A percentile compares a stretch with the other conserved stretches of the same genome.
Evolutionary conservation across 2,329 filamentous ascomycete genomes (phyloP).

Genomic region (Hymenoscyphus salicellus): DNA sequence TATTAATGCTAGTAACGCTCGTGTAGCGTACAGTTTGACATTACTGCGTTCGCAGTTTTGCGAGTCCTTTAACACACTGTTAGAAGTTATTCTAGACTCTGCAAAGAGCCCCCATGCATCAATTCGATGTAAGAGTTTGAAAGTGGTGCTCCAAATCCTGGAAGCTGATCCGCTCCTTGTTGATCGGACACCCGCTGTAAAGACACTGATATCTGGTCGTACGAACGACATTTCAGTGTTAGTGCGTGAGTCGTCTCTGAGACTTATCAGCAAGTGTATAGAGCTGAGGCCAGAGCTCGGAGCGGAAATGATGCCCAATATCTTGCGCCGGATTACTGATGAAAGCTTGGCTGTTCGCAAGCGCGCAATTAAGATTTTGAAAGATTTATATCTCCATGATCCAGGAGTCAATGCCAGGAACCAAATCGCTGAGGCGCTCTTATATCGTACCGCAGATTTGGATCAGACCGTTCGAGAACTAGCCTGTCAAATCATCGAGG

Average conservation of each 20-base stretch:
- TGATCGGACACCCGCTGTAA: constrained; percentile 73
- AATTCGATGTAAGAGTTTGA: constrained; percentile 85
- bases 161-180: constrained; percentile 89
- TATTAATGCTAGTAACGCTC: constrained; percentile 65
- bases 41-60: constrained; percentile 77
- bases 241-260: constrained; percentile 86
- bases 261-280: constrained; percentile 84
- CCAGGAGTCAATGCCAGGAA: constrained; percentile 66
- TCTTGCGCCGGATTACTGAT: constrained; percentile 76
- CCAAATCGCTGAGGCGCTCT: constrained; percentile 73
- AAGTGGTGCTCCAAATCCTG: constrained; percentile 84
- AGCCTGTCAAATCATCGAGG: constrained; percentile 83
- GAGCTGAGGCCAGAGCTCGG: constrained; percentile 74
- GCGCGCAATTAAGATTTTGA: constrained; percentile 84
- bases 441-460: constrained; percentile 76
- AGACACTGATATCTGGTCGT: constrained; percentile 74
- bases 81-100: constrained; percentile 75
- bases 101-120: constrained; percentile 90
- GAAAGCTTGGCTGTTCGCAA: constrained; percentile 81
- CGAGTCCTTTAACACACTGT: constrained; percentile 72
- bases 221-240: constrained; percentile 78
- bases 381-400: constrained; percentile 84
- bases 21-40: constrained; percentile 75
- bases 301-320: constrained; percentile 66
- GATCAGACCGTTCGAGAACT: constrained; percentile 81